A percentile compares a stretch with the other conserved stretches of the same genome.
Conservation (phyloP, 1,139 yeast genomes). For the Nakaseomyces kungkrabaensis region DNA sequence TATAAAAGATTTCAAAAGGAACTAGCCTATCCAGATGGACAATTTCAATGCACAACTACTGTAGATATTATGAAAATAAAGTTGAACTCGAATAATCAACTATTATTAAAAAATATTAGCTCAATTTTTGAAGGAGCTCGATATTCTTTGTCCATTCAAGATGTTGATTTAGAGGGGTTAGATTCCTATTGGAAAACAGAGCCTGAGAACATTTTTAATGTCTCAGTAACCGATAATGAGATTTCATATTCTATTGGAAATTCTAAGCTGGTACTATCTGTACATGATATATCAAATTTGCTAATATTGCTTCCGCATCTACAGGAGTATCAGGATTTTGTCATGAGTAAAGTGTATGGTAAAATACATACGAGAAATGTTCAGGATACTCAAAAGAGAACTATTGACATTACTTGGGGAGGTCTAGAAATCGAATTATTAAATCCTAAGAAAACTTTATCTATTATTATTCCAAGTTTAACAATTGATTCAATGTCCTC, state of each 20-base stretch:
- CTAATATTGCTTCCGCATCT: neutral
- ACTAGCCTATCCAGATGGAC: neutral
- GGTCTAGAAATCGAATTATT: neutral
- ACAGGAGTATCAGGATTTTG: neutral
- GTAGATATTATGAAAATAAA: neutral
- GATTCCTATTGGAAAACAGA: neutral
- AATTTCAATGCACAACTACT: neutral
- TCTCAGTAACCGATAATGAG: neutral
- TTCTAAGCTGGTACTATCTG: neutral
- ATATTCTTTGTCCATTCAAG: neutral
- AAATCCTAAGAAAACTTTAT: neutral
- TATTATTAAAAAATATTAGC: neutral
- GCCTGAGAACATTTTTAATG: neutral
- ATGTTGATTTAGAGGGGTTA: neutral
- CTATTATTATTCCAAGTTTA: neutral
- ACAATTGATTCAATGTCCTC: neutral
- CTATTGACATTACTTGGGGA: neutral
- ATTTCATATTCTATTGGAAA: neutral
- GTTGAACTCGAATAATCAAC: neutral
- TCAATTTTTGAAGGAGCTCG: neutral
- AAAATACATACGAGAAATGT: neutral
- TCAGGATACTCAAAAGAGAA: neutral
- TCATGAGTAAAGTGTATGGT: neutral
- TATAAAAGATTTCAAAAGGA: slow-evolving; percentile 23
- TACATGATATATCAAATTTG: neutral